Percentiles rank a stretch among this genome's conserved stretches.
phyloP scores from a whole-genome alignment of 2,329 filamentous ascomycete species.

The Epichloe coenophiala region DNA sequence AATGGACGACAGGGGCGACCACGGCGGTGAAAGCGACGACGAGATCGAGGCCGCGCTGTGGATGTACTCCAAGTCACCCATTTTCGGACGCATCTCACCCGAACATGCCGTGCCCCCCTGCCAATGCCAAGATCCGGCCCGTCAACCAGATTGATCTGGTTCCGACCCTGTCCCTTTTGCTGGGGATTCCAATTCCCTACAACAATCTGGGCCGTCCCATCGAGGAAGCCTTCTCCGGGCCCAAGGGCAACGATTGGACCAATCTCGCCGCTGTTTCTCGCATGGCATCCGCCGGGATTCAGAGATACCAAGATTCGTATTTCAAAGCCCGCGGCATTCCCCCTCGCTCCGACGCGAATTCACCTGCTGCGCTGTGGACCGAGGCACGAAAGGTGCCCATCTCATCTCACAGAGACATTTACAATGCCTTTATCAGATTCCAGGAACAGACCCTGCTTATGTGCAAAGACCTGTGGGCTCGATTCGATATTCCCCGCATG shows the following conservation, averaged over 20 bases:
- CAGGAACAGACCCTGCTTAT: conserved; percentile 65
- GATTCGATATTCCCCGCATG: conserved; percentile 85
- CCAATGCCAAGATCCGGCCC: conserved; percentile 64
- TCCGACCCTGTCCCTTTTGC: conserved; percentile 72
- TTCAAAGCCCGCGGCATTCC: conserved; percentile 57
- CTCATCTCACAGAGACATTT: conserved; percentile 25
- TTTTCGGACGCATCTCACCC: conserved; percentile 66
- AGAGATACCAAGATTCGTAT: conserved; percentile 80
- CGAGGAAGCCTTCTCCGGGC: conserved; percentile 77
- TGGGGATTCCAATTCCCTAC: conserved; percentile 88
- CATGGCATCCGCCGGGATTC: conserved; percentile 71
- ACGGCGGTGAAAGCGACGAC: conserved; percentile 95
- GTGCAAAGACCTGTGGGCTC: conserved; percentile 79
- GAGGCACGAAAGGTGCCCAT: conserved; percentile 26
- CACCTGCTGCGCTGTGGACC: conserved; percentile 28
- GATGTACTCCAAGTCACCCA: conserved; percentile 88
- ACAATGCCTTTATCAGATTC: conserved; percentile 54
- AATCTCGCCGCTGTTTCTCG: conserved; percentile 68
- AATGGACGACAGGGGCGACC: conserved; percentile 94
- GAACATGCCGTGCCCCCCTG: conserved; percentile 43
- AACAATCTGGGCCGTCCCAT: conserved; percentile 92
- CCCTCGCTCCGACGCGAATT: conserved; percentile 34
- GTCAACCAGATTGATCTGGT: conserved; percentile 88
- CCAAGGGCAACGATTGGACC: conserved; percentile 54
- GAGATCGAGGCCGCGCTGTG: conserved; percentile 89